Conservation (phyloP, 345 rosid species). For the Anacardium occidentale region DNA sequence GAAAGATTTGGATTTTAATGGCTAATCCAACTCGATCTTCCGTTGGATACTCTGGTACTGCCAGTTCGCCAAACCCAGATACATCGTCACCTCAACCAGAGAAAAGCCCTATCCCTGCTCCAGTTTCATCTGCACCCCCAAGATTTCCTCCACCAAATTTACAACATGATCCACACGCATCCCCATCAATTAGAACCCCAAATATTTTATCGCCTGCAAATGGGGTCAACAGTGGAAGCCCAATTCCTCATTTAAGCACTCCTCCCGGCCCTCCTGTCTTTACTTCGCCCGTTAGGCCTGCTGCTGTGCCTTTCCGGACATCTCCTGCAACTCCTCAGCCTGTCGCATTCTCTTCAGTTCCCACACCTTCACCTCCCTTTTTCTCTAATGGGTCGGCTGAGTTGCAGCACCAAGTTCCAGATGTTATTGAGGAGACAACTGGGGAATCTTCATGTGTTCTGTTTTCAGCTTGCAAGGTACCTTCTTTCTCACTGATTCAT, state of each 20-base stretch:
- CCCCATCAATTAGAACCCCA: conserved; percentile 53
- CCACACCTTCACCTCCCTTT: conserved; percentile 73
- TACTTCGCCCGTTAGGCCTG: conserved; percentile 80
- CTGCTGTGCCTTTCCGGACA: conserved; percentile 88
- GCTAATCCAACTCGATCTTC: conserved; percentile 57
- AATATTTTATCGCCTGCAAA: conserved; percentile 55
- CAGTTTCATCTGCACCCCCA: conserved; percentile 48
- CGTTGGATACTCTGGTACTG: conserved; percentile 42
- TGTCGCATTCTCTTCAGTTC: conserved; percentile 71
- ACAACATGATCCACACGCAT: conserved; percentile 57
- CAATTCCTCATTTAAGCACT: conserved; percentile 75
- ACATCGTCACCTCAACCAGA: conserved; percentile 43
- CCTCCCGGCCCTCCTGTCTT: conserved; percentile 95
- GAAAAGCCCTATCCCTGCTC: conserved; percentile 41
- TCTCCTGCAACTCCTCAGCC: conserved; percentile 94
- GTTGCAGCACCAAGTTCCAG: conserved; percentile 51
- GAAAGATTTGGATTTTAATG: conserved; percentile 45
- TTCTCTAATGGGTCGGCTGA: conserved; percentile 68
- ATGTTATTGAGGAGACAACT: conserved; percentile 47
- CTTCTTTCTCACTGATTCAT: conserved; percentile 8
- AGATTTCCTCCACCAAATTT: conserved; percentile 61
- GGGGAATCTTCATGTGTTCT: conserved; percentile 61
- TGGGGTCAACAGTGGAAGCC: conserved; percentile 66
- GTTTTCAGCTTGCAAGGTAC: conserved; percentile 85
- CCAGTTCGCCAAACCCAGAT: conserved; percentile 40